Conservation (phyloP, 2,329 filamentous ascomycete genomes). For the Albophoma yamanashiensis region DNA sequence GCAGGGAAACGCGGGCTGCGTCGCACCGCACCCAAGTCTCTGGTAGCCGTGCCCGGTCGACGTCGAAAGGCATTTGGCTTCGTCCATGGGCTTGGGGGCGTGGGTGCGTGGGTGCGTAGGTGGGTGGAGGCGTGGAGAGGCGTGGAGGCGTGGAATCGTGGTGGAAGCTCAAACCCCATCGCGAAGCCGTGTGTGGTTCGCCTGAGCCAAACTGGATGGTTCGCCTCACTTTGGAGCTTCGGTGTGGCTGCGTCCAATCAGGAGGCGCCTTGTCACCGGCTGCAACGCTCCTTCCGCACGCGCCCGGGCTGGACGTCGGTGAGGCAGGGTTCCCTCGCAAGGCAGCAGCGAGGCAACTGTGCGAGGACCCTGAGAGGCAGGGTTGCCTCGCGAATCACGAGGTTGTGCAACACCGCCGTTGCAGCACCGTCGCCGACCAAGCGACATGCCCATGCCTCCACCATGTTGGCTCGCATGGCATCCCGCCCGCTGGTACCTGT, state of each 20-base stretch:
- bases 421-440: background rate
- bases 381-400: background rate
- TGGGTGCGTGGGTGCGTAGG: background rate
- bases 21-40: background rate
- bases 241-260: conserved; percentile 6
- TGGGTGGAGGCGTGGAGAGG: no score
- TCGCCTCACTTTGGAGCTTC: conserved; percentile 5
- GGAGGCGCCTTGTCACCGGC: background rate
- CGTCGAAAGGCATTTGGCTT: background rate
- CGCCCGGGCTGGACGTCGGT: background rate
- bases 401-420: background rate
- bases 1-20: background rate
- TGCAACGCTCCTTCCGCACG: background rate
- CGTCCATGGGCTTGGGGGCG: background rate
- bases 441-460: background rate
- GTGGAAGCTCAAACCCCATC: background rate
- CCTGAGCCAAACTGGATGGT: background rate
- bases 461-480: background rate
- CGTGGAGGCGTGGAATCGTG: background rate
- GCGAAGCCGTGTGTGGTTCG: background rate
- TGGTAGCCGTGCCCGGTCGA: background rate
- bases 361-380: background rate
- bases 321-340: background rate
- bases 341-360: background rate
- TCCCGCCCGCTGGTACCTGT: background rate